phyloP scores from a whole-genome alignment of 2,329 filamentous ascomycete genomes.

The Exophiala dermatitidis region DNA sequence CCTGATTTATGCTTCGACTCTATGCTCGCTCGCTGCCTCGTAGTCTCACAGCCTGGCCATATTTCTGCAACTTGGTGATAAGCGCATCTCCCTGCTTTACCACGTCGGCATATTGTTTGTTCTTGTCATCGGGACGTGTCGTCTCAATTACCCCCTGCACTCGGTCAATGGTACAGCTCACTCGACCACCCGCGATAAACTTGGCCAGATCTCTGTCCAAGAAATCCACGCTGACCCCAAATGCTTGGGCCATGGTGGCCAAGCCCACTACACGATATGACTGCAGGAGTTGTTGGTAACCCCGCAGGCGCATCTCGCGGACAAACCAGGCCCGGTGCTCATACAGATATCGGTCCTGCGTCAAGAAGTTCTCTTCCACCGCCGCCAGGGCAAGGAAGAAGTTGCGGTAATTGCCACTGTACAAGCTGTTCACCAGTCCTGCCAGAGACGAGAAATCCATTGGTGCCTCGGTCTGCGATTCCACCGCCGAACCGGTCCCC shows the following conservation, averaged over 20 bases:
- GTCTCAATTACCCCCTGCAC: constrained; percentile 97
- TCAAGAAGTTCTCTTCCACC: constrained; percentile 90
- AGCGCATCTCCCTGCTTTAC: constrained; percentile 96
- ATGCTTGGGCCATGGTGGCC: constrained; percentile 93
- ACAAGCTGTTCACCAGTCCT: constrained; percentile 81
- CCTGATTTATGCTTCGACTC: neutral
- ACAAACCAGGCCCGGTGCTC: constrained; percentile 98
- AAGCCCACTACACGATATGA: constrained; percentile 96
- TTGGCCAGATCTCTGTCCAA: constrained; percentile 93
- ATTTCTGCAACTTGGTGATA: constrained; percentile 98
- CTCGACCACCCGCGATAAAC: constrained; percentile 90
- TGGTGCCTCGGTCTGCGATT: constrained; percentile 65
- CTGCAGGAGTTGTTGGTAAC: constrained; percentile 94
- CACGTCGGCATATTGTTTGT: constrained; percentile 98
- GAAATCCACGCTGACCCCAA: constrained; percentile 94
- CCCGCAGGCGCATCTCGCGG: constrained; percentile 92
- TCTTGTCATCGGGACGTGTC: constrained; percentile 96
- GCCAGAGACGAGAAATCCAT: constrained; percentile 86
- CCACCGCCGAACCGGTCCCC: constrained; percentile 55
- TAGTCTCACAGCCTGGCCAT: constrained; percentile 89
- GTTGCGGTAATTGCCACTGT: constrained; percentile 85
- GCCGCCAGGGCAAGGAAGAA: constrained; percentile 86
- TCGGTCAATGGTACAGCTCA: constrained; percentile 94
- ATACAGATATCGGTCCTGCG: constrained; percentile 86
- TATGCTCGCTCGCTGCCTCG: constrained; percentile 89